A percentile compares a stretch with the other conserved stretches of the same genome.
phyloP scores from a whole-genome alignment of 345 rosid species.

The Hibiscus tridactylites region DNA sequence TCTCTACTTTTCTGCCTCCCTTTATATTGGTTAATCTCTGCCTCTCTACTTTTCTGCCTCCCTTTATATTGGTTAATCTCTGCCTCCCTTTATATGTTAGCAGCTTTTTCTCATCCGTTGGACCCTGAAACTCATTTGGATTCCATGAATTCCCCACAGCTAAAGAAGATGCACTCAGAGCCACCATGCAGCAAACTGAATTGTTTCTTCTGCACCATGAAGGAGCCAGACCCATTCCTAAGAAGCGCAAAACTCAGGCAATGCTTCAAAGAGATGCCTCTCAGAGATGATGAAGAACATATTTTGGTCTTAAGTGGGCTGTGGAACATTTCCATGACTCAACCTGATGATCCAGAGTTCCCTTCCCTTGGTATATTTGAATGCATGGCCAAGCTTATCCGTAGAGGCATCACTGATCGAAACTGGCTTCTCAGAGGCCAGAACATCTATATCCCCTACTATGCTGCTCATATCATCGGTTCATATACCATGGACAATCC shows the following conservation, averaged over 20 bases:
- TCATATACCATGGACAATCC: conserved; percentile 64
- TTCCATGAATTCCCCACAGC: conserved; percentile 5
- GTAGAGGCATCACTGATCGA: conserved; percentile 31
- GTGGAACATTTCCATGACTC: conserved; percentile 65
- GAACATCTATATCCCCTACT: conserved; percentile 75
- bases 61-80: too few relatives aligned
- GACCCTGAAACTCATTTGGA: conserved; percentile 4
- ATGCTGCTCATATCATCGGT: conserved; percentile 77
- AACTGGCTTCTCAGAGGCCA: conserved; percentile 68
- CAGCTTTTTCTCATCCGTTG: background rate
- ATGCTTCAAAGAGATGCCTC: conserved; percentile 57
- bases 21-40: background rate
- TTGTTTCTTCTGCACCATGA: conserved; percentile 73
- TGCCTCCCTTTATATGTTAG: background rate
- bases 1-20: background rate
- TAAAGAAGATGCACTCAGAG: conserved; percentile 17
- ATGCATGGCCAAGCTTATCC: conserved; percentile 61
- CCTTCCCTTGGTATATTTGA: conserved; percentile 68
- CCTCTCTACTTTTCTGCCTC: background rate
- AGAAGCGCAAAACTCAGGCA: conserved; percentile 40
- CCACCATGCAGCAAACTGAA: conserved; percentile 36
- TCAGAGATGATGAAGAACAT: conserved; percentile 43
- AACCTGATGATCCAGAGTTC: conserved; percentile 70
- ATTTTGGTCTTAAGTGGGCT: conserved; percentile 63
- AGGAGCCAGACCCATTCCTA: conserved; percentile 38